Conservation (phyloP, 1,284 basidiomycete genomes). For the Boletus holoroseus region DNA sequence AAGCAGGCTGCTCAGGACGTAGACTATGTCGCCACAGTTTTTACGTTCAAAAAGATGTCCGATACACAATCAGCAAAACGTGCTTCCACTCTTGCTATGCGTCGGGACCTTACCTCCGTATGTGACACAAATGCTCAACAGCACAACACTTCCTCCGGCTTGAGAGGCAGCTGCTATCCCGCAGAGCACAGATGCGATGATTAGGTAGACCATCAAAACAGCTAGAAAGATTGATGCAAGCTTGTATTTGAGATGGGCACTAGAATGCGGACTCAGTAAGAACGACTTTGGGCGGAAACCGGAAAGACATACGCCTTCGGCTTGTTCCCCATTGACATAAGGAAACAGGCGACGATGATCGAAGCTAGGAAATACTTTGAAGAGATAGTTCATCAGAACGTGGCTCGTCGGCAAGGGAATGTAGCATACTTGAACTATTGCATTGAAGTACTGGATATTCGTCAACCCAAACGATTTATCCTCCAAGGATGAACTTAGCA, state of each 20-base stretch:
- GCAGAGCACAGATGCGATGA: conserved; percentile 72
- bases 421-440: conserved; percentile 58
- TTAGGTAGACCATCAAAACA: conserved; percentile 76
- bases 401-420: background rate
- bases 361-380: conserved; percentile 79
- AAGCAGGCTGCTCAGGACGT: conserved; percentile 72
- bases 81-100: background rate
- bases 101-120: conserved; percentile 63
- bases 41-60: background rate
- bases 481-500: conserved; percentile 86
- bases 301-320: conserved; percentile 65
- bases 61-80: conserved; percentile 2
- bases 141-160: conserved; percentile 62
- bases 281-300: background rate
- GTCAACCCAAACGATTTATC: conserved; percentile 64
- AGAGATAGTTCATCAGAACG: conserved; percentile 10
- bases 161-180: conserved; percentile 64
- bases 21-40: conserved; percentile 43
- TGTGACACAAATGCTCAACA: conserved; percentile 81
- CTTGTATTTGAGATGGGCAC: conserved; percentile 83
- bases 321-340: conserved; percentile 96
- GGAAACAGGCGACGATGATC: conserved; percentile 81
- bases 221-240: conserved; percentile 74
- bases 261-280: conserved; percentile 28
- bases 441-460: conserved; percentile 76